These are phyloP conservation scores for Rhazya stricta DNA, from an alignment of 257 asterid genomes.

Conservation along the genomic window DNA sequence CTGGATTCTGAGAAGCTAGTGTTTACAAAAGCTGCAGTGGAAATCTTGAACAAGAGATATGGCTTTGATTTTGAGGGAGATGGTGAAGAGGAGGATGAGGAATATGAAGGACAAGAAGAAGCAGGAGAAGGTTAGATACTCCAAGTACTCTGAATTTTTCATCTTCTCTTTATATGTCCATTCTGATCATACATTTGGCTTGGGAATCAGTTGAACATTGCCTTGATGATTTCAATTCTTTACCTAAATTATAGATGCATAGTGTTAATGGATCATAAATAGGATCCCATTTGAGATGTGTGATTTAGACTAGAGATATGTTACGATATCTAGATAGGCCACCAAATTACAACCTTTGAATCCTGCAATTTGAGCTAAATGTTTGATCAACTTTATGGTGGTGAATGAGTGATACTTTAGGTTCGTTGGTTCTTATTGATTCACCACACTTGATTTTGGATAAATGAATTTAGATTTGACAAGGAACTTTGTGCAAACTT, in stretches of 20 bases:
- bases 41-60: slow-evolving; percentile 74
- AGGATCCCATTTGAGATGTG: neutral
- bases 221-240: neutral
- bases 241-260: neutral
- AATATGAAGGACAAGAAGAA: slow-evolving; percentile 28
- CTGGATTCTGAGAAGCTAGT: slow-evolving; percentile 77
- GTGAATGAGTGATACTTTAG: neutral
- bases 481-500: neutral
- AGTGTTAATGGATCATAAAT: neutral
- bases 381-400: neutral
- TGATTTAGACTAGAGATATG: neutral
- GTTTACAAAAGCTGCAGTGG: slow-evolving; percentile 68
- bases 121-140: slow-evolving; percentile 47
- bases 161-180: neutral
- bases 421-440: neutral
- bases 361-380: neutral
- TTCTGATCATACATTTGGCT: neutral
- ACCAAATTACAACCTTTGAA: neutral
- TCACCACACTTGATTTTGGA: neutral
- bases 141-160: neutral
- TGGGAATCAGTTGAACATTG: neutral
- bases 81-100: slow-evolving; percentile 42
- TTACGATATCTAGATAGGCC: neutral
- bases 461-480: neutral
- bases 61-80: slow-evolving; percentile 43